These are phyloP conservation scores for Hypericum perforatum DNA, from an alignment of 345 rosid genomes.

Conservation along the genomic window DNA sequence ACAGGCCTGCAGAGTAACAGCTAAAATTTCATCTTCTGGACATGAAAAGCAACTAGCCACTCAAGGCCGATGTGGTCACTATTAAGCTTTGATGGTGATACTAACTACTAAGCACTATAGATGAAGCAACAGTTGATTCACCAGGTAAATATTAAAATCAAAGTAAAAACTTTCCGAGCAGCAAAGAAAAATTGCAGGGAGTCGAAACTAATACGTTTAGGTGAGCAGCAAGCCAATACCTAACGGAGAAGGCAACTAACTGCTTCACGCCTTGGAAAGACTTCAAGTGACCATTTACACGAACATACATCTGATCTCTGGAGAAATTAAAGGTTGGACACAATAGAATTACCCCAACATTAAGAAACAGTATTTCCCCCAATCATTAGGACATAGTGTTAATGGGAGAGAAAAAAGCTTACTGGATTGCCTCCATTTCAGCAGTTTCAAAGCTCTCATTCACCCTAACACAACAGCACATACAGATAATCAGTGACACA, in stretches of 20 bases:
- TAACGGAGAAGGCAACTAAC: slow-evolving; percentile 68
- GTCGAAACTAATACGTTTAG: neutral
- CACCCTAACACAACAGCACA: slow-evolving; percentile 37
- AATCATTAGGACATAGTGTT: no score
- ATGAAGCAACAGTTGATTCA: no score
- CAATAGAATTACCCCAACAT: neutral
- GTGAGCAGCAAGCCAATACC: slow-evolving; percentile 24
- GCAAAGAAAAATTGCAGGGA: no score
- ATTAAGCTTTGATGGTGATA: no score
- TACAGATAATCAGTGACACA: neutral
- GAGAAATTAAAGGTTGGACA: slow-evolving; percentile 7
- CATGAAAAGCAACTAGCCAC: no score
- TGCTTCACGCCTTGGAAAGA: slow-evolving; percentile 55
- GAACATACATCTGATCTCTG: slow-evolving; percentile 70
- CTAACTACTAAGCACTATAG: no score
- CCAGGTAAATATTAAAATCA: no score
- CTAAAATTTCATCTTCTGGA: no score
- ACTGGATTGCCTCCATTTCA: slow-evolving; percentile 65
- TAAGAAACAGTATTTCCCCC: neutral
- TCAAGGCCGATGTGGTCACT: no score
- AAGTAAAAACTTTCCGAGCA: no score
- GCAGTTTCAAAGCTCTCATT: slow-evolving; percentile 51
- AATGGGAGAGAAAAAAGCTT: slow-evolving; percentile 15
- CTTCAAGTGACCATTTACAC: slow-evolving; percentile 70
- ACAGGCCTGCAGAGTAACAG: slow-evolving; percentile 47